Base-by-base conservation (phyloP, 2,329 filamentous ascomycete species). In the Colletotrichum melonis region DNA sequence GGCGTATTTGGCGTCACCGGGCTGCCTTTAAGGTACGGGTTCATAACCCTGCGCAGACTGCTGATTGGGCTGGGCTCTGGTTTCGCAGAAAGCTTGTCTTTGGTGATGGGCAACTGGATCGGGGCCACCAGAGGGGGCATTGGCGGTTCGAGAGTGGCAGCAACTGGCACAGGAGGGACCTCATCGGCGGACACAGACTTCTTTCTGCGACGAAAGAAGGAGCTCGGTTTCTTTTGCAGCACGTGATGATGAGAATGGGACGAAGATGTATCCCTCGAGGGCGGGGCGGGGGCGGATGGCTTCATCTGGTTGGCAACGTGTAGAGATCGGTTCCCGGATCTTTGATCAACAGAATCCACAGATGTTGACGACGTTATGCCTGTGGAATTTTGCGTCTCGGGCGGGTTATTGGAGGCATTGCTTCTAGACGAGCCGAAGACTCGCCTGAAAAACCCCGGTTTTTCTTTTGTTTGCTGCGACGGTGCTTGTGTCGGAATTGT, bases 161-260 rank as follows among this genome's bases (percentile, higher is more conserved):
- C 87, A 38, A 82, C 77, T 1, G 88, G 89, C 35, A 92, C 82
- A 9, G 92, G 91, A 42, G 93, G 91, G 52, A 88, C 88, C 26
- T 90, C 88, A 75, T 97, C 95, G 16, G 91, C 90, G 66, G 70
- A 57, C 42, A 95, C 84, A 5, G 95, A 98, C 88, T 96, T 97
- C 89, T 98, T 98, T 75, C 95, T 90, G 73, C 97, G 90, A 75
- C 97, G 90, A 85, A 98, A 98, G 84, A 99, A 98, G 0, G 95
- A 96, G 1, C 96, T 97, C 4, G 94, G 91, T 82, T 98, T 98
- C 86, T 98, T 98, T 78, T 94, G 93, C 64, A 98, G 85, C 24
- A 85, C 83, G 19, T 86, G 81, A 67, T 84, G 85, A 63, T 87
- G 84, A 42, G 87, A 87, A 67, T 84, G 82, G 26, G 83, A 83